phyloP scores from a whole-genome alignment of 164 flowering plant genomes.

The Vitis vinifera region ASM3070453v1 NC_081814.1:6409001-6409500 shows the following conservation, averaged over 20 bases:
- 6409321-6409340: too few species aligned
- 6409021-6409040: not conserved
- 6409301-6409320: not conserved
- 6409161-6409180: not conserved
- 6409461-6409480: too few species aligned
- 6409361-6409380: too few species aligned
- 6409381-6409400: too few species aligned
- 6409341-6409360: too few species aligned
- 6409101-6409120: constrained; percentile 27
- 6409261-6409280: not conserved
- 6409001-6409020: constrained; percentile 19
- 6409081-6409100: constrained; percentile 23
- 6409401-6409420: too few species aligned
- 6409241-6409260: not conserved
- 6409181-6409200: too few species aligned
- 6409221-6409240: not conserved
- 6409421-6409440: too few species aligned
- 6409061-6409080: constrained; percentile 27
- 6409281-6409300: not conserved
- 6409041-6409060: constrained; percentile 17
- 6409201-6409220: too few species aligned
- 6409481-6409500: too few species aligned
- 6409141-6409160: constrained; percentile 4
- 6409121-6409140: constrained; percentile 25
- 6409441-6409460: too few species aligned